These are phyloP conservation scores for Mortierella sp. DNA, from an alignment of 371 early-diverging fungal species.

Conservation along the genomic window DNA sequence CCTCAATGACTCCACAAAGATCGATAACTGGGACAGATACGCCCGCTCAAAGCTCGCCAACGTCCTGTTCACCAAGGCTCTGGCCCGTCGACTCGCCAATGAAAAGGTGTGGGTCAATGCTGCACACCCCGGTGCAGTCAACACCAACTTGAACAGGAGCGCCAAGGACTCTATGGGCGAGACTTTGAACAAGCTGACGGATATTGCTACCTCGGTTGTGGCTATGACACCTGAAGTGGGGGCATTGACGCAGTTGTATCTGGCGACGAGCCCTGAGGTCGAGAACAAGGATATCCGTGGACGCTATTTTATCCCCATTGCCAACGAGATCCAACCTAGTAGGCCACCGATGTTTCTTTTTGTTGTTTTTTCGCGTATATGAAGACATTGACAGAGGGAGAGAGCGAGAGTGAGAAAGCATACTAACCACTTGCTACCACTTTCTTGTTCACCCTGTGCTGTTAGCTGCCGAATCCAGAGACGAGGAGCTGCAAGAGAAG, in stretches of 20 bases:
- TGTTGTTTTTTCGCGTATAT: background rate
- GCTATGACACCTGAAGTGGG: slow-evolving; percentile 61
- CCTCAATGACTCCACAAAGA: slow-evolving; percentile 58
- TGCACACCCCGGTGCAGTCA: slow-evolving; percentile 79
- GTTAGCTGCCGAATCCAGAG: slow-evolving; percentile 36
- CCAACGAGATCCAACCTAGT: slow-evolving; percentile 37
- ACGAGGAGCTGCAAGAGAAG: slow-evolving; percentile 57
- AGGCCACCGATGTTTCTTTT: background rate
- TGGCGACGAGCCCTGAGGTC: slow-evolving; percentile 76
- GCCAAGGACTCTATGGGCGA: slow-evolving; percentile 2
- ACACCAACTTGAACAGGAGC: slow-evolving; percentile 16
- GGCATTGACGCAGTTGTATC: slow-evolving; percentile 72
- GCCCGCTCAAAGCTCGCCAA: slow-evolving; percentile 76
- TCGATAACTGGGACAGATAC: slow-evolving; percentile 55
- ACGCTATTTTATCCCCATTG: slow-evolving; percentile 63
- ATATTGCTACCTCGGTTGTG: slow-evolving; percentile 31
- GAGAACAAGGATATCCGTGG: slow-evolving; percentile 64
- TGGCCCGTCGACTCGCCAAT: slow-evolving; percentile 62
- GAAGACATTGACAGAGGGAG: too few relatives aligned
- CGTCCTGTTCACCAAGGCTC: slow-evolving; percentile 69
- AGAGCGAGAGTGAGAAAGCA: background rate
- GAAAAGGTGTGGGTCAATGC: slow-evolving; percentile 71
- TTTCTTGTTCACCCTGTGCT: background rate
- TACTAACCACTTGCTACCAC: background rate
- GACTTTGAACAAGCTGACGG: background rate